phyloP scores from a whole-genome alignment of 495 filamentous ascomycete genomes.

The Penicillium coffeae region DNA sequence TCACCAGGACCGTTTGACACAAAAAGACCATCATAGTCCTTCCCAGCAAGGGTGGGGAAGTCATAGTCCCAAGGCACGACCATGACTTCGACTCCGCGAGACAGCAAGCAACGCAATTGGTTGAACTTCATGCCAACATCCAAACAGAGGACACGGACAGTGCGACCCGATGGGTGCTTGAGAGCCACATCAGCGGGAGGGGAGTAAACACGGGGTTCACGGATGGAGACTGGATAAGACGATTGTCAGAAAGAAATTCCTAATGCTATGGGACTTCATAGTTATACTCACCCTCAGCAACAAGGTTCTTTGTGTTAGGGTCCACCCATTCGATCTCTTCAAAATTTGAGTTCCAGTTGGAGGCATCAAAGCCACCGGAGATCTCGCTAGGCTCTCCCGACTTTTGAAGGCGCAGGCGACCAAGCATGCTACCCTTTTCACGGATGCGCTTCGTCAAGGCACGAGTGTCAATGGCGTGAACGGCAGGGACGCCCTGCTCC shows the following conservation, averaged over 20 bases:
- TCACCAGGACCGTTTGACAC: slow-evolving; percentile 97
- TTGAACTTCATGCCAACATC: slow-evolving; percentile 98
- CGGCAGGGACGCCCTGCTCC: slow-evolving; percentile 91
- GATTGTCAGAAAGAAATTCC: not conserved
- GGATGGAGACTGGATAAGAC: slow-evolving; percentile 68
- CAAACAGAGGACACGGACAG: slow-evolving; percentile 81
- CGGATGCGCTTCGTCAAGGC: slow-evolving; percentile 91
- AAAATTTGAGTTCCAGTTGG: slow-evolving; percentile 63
- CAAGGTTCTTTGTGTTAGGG: slow-evolving; percentile 87
- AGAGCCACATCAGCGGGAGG: slow-evolving; percentile 62
- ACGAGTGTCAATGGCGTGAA: slow-evolving; percentile 93
- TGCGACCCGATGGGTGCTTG: slow-evolving; percentile 81
- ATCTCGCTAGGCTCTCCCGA: slow-evolving; percentile 46
- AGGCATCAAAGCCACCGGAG: slow-evolving; percentile 32
- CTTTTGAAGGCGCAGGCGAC: slow-evolving; percentile 76
- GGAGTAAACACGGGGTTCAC: slow-evolving; percentile 73
- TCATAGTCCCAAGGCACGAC: slow-evolving; percentile 96
- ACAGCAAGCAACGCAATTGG: slow-evolving; percentile 87
- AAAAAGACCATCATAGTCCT: slow-evolving; percentile 92
- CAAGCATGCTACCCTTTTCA: slow-evolving; percentile 93
- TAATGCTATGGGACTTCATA: not conserved
- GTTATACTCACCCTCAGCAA: slow-evolving; percentile 86
- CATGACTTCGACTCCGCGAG: slow-evolving; percentile 87
- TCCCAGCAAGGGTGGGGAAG: slow-evolving; percentile 66
- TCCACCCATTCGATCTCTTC: slow-evolving; percentile 83